Base-by-base conservation (phyloP, 2,329 filamentous ascomycete genomes). In the Mycosphaerella sp. region DNA sequence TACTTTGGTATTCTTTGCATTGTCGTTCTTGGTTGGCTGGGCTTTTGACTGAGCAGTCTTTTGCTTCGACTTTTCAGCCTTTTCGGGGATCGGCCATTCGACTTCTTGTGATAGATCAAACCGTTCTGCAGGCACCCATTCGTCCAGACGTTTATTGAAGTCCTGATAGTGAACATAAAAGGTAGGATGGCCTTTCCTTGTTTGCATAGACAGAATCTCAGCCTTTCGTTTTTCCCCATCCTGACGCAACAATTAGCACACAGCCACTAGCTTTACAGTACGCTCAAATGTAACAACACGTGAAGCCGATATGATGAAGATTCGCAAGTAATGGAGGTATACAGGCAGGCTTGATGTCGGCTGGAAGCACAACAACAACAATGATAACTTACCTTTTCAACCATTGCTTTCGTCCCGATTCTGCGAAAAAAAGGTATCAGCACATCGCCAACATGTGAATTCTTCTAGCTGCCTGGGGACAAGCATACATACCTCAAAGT, bases 151-250 rank as follows among this genome's bases (percentile, higher is more conserved):
- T 63, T 97, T 97, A 73, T 97, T 97, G 80, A 96, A 97, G 65
- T 95, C 94, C 66, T 95, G 89, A 68, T 96, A 97, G 70, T 97
- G 95, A 64, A 95, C 94, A 70, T 96, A 96, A 66, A 91, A 96
- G 49, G 87, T 86, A 35, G 88, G 85, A 13, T 86, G 85, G 64
- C 88, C 91, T 70, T 94, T 94, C 17, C 87, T 86, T 53, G 90
- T 87, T 65, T 87, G 85, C 62, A 97, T 94, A 53, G 89, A 93
- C n/a, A 98, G 75, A 57, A 98, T 95, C 70, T 98, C 93, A 62
- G 93, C 93, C 73, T 93, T 89, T 62, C 93, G 85, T 55, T 86
- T 79, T 64, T 90, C 84, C 54, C 89, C 89, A 69, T 95, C 80
- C 80, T 84, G 61, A 9, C 25, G 17, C 41, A 2, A 18, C 10